Percentiles rank a stretch among this genome's conserved stretches.
Evolutionary conservation across 495 filamentous ascomycete species (phyloP).

Genomic region (Trichoderma asperelloides): DNA sequence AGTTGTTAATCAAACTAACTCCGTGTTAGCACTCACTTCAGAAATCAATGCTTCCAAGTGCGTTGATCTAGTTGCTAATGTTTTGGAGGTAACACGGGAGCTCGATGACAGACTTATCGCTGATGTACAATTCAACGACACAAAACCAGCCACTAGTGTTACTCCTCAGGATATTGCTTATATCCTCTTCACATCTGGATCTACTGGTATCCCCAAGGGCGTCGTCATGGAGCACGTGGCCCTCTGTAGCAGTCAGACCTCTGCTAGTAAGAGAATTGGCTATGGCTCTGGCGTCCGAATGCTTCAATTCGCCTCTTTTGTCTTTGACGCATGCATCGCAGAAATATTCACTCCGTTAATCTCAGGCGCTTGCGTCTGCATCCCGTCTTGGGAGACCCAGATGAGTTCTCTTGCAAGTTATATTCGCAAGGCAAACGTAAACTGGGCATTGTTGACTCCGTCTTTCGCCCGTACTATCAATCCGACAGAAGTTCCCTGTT

Average conservation of each 20-base stretch:
- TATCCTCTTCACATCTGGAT: constrained; percentile 17
- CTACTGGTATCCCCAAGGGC: constrained; percentile 23
- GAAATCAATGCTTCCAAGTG: neutral
- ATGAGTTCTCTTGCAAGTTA: constrained; percentile 28
- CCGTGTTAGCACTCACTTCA: neutral
- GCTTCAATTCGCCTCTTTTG: constrained; percentile 62
- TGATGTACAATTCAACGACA: neutral
- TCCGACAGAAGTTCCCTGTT: constrained; percentile 27
- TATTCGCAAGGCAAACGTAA: constrained; percentile 36
- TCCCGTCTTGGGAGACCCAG: constrained; percentile 35
- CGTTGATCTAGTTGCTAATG: neutral
- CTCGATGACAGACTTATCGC: neutral
- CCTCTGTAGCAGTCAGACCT: constrained; percentile 8
- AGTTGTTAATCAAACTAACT: neutral
- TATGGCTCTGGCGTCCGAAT: constrained; percentile 31
- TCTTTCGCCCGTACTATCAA: constrained; percentile 35
- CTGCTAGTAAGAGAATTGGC: constrained; percentile 35
- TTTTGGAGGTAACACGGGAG: neutral
- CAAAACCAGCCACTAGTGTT: constrained; percentile 18
- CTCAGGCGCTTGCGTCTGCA: constrained; percentile 42
- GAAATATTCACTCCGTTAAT: constrained; percentile 61
- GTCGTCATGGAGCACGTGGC: constrained; percentile 31
- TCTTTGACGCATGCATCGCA: constrained; percentile 56
- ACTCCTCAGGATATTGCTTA: constrained; percentile 20
- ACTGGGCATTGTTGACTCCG: constrained; percentile 41